Evolutionary conservation across 495 filamentous ascomycete genomes (phyloP).

Genomic region (Hypoxylon fuscum): DNA sequence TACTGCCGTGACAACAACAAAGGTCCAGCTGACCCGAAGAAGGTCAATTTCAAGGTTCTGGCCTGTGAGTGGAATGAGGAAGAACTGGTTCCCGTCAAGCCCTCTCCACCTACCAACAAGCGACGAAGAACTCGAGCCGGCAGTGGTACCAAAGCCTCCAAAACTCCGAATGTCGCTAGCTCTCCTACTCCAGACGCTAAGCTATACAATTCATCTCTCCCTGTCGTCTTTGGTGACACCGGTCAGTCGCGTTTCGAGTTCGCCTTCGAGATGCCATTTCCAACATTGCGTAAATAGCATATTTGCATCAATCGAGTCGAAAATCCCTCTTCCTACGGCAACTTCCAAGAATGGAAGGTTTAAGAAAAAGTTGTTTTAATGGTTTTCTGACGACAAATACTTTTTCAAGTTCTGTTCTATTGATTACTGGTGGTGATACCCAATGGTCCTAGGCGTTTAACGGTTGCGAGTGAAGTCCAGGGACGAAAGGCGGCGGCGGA

Average conservation of each 20-base stretch:
- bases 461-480: constrained; percentile 10
- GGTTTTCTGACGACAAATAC: constrained; percentile 5
- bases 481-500: background rate
- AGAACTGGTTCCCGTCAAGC: constrained; percentile 25
- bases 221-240: constrained; percentile 39
- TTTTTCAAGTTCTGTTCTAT: constrained; percentile 11
- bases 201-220: constrained; percentile 24
- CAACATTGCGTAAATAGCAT: constrained; percentile 4
- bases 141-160: constrained; percentile 7
- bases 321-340: background rate
- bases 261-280: constrained; percentile 19
- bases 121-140: constrained; percentile 10
- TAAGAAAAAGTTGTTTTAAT: background rate
- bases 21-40: constrained; percentile 33
- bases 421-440: constrained; percentile 36
- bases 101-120: constrained; percentile 15
- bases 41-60: constrained; percentile 43
- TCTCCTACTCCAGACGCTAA: background rate
- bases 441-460: constrained; percentile 33
- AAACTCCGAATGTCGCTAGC: constrained; percentile 4
- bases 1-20: constrained; percentile 33
- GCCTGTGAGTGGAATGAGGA: constrained; percentile 43
- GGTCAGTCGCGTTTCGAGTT: constrained; percentile 41
- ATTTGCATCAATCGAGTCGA: background rate
- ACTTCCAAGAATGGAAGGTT: constrained; percentile 1